Evolutionary conservation across 1,284 basidiomycete species (phyloP), one percentile per base, ranked within the genome.

Genomic region (Ceratobasidium papillatum): DNA sequence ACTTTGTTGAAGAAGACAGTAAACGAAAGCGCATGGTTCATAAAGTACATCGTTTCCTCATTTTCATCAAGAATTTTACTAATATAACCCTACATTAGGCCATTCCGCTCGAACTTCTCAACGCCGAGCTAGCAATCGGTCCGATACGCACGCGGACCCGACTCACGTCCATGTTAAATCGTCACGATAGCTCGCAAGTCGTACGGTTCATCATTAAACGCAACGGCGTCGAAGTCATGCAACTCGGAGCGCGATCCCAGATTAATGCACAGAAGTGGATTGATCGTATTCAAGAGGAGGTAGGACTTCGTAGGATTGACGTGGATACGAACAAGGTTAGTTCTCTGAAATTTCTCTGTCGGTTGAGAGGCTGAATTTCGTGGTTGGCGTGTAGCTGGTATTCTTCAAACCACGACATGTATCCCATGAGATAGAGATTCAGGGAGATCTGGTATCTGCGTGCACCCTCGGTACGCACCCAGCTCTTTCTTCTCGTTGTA

Each of bases 291-390:
- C 81, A 85, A 7, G 86, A 92, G 77, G 86, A 90, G 3, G 83
- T 91, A 34, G 87, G 83, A 1, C 82, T 94, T 4, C 84, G 90
- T 75, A 85, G 85, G 77, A 88, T 84, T 14, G 82, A 87, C 64
- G 87, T 88, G 75, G 92, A 93, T 65, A 86, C 84, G 19, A 93
- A 92, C 78, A 89, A 89, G 89, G 91, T 91, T 78, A 9, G 84
- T 79, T 54, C 19, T 34, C 36, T 5, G 65, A 22, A 25, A 27
- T 51, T n/a, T 32, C 22, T 51, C 22, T 47, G 91, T 90, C 86
- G 84, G 92, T 91, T 75, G 87, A 87, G 22, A 85, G 87, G 85
- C 88, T 74, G 79, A 82, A 0, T 69, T 93, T 51, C 86, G 88
- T 41, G 54, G 30, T 19, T 34, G 32, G 54, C 34, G 14, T 61